These are phyloP conservation scores for Gracilaria caudata DNA, from an alignment of 23 red algal genomes.

Conservation along the genomic window DNA sequence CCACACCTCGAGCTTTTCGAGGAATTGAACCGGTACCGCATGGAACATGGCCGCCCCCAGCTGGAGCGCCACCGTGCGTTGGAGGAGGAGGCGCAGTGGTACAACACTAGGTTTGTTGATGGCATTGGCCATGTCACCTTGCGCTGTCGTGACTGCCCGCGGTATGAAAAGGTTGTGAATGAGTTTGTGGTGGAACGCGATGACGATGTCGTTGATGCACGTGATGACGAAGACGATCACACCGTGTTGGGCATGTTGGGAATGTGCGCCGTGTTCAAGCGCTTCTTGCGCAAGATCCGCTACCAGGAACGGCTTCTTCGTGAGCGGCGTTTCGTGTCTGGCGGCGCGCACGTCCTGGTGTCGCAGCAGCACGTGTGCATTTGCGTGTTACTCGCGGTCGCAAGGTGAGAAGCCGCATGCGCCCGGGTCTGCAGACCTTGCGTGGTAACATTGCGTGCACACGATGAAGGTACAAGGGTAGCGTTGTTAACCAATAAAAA, in stretches of 20 bases:
- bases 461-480: no score
- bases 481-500: not conserved
- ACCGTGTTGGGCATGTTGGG: not conserved
- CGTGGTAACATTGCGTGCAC: no score
- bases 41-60: no score
- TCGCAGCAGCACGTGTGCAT: not conserved
- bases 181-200: not conserved
- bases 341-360: not conserved
- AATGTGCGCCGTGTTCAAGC: not conserved
- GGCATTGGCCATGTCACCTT: not conserved
- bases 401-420: not conserved
- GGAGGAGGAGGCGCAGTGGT: not conserved
- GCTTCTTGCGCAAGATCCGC: not conserved
- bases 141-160: not conserved
- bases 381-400: not conserved
- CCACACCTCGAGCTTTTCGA: not conserved
- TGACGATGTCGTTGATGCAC: not conserved
- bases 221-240: no score
- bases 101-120: not conserved
- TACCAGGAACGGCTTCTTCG: not conserved
- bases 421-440: no score
- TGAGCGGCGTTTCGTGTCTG: not conserved
- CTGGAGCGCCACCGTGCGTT: not conserved
- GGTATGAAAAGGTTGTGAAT: not conserved
- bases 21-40: not conserved